Evolutionary conservation across 139 green algal species (phyloP).

Genomic region (Chlamydomonas incerta): DNA sequence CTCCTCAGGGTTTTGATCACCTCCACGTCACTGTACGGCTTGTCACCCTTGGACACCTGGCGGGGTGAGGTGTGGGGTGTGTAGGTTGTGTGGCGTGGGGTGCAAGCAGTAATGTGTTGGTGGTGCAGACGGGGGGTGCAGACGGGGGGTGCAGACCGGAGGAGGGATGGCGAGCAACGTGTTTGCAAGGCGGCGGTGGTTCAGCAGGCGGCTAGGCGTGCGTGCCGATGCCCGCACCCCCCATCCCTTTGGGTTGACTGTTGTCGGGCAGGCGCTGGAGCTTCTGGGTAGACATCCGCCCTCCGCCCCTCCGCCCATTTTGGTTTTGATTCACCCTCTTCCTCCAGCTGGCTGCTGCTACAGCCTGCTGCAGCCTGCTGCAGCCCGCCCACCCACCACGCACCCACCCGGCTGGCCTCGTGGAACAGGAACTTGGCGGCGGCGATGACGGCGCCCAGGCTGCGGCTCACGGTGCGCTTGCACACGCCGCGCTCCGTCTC

Average conservation of each 20-base stretch:
- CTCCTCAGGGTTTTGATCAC: slow-evolving; percentile 3
- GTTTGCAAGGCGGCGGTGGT: too few relatives aligned
- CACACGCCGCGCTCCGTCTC: neutral
- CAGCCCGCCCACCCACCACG: too few relatives aligned
- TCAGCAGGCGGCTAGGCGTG: too few relatives aligned
- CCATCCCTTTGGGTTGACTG: too few relatives aligned
- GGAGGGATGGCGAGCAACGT: neutral
- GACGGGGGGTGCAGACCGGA: neutral
- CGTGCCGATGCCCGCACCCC: too few relatives aligned
- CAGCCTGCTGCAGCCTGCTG: neutral
- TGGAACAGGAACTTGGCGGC: slow-evolving; percentile 74
- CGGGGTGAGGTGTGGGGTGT: too few relatives aligned
- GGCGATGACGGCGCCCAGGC: slow-evolving; percentile 7
- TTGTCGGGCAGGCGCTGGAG: too few relatives aligned
- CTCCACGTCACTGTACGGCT: slow-evolving; percentile 19
- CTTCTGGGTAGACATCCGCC: neutral
- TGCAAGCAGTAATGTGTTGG: too few relatives aligned
- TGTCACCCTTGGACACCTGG: slow-evolving; percentile 1
- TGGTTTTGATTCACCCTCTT: neutral
- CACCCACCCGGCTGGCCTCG: slow-evolving; percentile 43
- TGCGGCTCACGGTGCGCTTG: neutral
- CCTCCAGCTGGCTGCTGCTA: too few relatives aligned
- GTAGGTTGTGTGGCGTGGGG: too few relatives aligned
- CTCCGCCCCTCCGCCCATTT: neutral
- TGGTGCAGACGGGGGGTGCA: neutral